A percentile compares a stretch with the other conserved stretches of the same genome.
Evolutionary conservation across 306 rosid species (phyloP).

Genomic region (Dalbergia cochinchinensis): DNA sequence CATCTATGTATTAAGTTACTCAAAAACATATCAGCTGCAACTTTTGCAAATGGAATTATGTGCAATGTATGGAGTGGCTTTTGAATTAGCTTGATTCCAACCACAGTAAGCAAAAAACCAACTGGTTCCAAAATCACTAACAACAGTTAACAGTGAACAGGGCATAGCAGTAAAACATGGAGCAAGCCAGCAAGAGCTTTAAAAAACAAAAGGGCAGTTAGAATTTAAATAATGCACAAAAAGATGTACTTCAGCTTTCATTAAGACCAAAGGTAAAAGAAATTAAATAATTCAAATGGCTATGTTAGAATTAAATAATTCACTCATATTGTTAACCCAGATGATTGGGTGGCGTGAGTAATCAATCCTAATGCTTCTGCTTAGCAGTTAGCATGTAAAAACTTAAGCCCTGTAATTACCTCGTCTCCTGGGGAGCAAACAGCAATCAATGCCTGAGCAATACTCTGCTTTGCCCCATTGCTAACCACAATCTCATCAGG

Average conservation of each 20-base stretch:
- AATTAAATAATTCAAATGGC: conserved; percentile 1
- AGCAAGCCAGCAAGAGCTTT: conserved; percentile 22
- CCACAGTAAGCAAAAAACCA: conserved; percentile 4
- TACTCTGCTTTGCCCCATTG: conserved; percentile 96
- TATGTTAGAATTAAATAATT: not conserved
- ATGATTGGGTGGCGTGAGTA: not conserved
- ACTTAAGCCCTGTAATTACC: conserved; percentile 49
- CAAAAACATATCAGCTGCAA: conserved; percentile 8
- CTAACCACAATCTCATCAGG: conserved; percentile 86
- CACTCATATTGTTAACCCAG: not conserved
- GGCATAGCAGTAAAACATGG: not conserved
- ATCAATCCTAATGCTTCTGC: not conserved
- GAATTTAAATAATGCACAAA: not conserved
- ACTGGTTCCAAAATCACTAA: not conserved
- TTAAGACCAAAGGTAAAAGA: not conserved
- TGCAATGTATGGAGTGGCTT: conserved; percentile 19
- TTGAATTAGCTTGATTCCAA: conserved; percentile 12
- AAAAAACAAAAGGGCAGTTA: not conserved
- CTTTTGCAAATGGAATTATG: conserved; percentile 12
- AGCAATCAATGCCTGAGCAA: conserved; percentile 81
- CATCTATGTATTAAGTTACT: conserved; percentile 15
- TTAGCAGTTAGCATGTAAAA: not conserved
- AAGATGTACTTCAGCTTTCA: not conserved
- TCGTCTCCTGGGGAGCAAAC: conserved; percentile 95
- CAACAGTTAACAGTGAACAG: conserved; percentile 4